Percentiles rank a stretch among this genome's conserved stretches.
phyloP scores from a whole-genome alignment of 1,284 basidiomycete species.

The Ustilago tritici region DNA sequence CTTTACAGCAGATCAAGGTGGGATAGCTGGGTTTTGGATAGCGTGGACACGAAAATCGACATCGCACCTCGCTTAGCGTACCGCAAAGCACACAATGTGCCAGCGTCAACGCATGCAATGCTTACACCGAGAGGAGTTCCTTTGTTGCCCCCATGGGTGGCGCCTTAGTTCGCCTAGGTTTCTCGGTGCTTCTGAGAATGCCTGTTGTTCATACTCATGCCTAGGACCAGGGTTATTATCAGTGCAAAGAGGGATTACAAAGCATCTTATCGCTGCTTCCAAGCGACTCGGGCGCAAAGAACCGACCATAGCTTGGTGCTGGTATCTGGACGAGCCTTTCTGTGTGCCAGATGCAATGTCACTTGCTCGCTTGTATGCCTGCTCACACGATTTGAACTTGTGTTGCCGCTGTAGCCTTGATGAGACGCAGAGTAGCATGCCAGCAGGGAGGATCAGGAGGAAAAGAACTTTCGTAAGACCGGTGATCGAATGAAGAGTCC shows the following conservation, averaged over 20 bases:
- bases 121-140: background rate
- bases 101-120: background rate
- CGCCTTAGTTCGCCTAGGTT: background rate
- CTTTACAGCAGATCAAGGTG: constrained; percentile 11
- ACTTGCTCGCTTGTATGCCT: constrained; percentile 2
- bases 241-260: background rate
- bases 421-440: background rate
- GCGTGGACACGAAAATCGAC: constrained; percentile 6
- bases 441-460: background rate
- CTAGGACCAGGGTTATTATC: background rate
- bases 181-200: background rate
- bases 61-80: constrained; percentile 9
- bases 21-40: background rate
- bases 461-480: background rate
- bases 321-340: background rate
- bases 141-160: background rate
- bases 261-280: background rate
- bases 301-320: background rate
- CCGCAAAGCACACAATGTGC: background rate
- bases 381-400: background rate
- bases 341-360: background rate
- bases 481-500: background rate
- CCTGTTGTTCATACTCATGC: background rate
- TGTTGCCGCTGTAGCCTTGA: too few relatives aligned
- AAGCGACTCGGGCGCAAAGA: background rate